phyloP scores from a whole-genome alignment of 768 basidiomycete species.

The Rubroboletus satanas region DNA sequence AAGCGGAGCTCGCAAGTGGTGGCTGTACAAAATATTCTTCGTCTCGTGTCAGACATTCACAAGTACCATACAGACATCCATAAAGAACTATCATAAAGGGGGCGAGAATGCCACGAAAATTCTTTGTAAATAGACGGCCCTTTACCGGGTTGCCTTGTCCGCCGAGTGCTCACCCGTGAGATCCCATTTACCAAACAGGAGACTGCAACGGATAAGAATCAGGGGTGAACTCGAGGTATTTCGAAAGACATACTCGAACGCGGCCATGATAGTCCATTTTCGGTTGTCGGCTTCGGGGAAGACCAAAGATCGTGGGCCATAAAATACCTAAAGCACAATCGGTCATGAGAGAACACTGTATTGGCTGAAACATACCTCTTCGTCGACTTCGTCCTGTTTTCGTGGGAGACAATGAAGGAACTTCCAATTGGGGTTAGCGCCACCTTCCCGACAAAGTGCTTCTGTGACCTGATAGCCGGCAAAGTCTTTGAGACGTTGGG shows the following conservation, averaged over 20 bases:
- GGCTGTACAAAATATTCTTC: slow-evolving; percentile 1
- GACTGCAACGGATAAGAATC: slow-evolving; percentile 12
- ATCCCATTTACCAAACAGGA: slow-evolving; percentile 48
- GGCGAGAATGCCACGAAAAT: neutral
- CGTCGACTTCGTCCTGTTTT: slow-evolving; percentile 91
- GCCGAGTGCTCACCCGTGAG: slow-evolving; percentile 20
- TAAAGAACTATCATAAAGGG: neutral
- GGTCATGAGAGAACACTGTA: neutral
- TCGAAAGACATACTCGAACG: slow-evolving; percentile 68
- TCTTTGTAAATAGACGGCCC: neutral
- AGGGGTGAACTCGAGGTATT: neutral
- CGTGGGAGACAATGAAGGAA: slow-evolving; percentile 96
- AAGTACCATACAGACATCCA: neutral
- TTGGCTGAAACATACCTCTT: slow-evolving; percentile 56
- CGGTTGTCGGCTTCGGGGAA: slow-evolving; percentile 96
- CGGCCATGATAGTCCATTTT: slow-evolving; percentile 94
- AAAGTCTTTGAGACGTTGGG: slow-evolving; percentile 80
- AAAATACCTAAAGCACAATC: slow-evolving; percentile 64
- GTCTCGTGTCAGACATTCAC: neutral
- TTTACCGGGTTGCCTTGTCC: slow-evolving; percentile 10
- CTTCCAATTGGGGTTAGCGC: slow-evolving; percentile 84
- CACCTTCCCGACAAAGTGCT: slow-evolving; percentile 71
- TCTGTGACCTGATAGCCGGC: slow-evolving; percentile 94
- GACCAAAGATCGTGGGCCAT: slow-evolving; percentile 85
- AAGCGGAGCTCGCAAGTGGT: neutral